Conservation (phyloP, 768 basidiomycete species). For the Pleurotus tuoliensis region DNA sequence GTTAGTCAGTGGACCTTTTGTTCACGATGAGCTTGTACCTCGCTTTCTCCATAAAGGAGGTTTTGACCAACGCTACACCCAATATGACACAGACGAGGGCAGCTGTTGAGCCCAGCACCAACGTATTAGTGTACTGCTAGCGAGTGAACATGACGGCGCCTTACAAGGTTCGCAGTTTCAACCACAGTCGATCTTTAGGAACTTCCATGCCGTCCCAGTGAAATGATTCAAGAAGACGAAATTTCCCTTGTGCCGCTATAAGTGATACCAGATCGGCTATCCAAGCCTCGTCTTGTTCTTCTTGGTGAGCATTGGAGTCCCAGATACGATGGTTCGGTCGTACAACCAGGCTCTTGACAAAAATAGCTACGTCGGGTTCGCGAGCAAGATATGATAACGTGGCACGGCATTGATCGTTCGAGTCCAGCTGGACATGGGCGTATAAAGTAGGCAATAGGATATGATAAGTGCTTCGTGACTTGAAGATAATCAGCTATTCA, state of each 20-base stretch:
- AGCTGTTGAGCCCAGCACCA: slow-evolving; percentile 33
- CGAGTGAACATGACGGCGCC: slow-evolving; percentile 14
- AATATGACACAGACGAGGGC: slow-evolving; percentile 60
- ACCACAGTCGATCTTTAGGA: slow-evolving; percentile 75
- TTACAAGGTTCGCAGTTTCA: slow-evolving; percentile 63
- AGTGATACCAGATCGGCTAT: neutral
- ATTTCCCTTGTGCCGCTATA: slow-evolving; percentile 1
- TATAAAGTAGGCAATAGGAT: slow-evolving; percentile 50
- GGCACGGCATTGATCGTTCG: slow-evolving; percentile 50
- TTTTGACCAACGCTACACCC: slow-evolving; percentile 61
- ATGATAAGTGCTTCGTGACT: neutral
- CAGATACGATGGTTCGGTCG: slow-evolving; percentile 29
- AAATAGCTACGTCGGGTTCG: slow-evolving; percentile 57
- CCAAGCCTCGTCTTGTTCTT: slow-evolving; percentile 4
- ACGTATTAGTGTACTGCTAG: neutral
- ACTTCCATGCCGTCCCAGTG: slow-evolving; percentile 72
- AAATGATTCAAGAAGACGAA: slow-evolving; percentile 36
- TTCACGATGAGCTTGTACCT: slow-evolving; percentile 37
- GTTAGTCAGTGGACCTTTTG: neutral
- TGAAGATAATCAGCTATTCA: neutral
- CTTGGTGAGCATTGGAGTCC: neutral
- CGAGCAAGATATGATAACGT: slow-evolving; percentile 63
- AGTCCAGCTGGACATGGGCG: slow-evolving; percentile 47
- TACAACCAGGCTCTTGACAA: slow-evolving; percentile 62
- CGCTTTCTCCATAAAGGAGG: slow-evolving; percentile 53